phyloP scores from a whole-genome alignment of 345 rosid species.

The Durio zibethinus region DNA sequence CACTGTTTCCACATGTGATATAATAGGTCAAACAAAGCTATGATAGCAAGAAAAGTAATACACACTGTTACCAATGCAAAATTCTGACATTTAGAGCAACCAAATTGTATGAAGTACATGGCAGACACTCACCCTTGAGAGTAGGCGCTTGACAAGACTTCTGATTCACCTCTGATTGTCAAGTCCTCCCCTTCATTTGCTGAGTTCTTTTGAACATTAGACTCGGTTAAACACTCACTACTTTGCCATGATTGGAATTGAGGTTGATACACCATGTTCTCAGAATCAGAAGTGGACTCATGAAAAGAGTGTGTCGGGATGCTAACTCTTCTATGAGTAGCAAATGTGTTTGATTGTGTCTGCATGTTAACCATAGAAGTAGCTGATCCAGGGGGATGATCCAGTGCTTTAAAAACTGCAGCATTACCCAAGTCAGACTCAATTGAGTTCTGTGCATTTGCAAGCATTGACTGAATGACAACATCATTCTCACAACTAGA shows the following conservation, averaged over 20 bases:
- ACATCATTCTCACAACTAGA: slow-evolving; percentile 40
- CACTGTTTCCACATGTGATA: not conserved
- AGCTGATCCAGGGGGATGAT: slow-evolving; percentile 26
- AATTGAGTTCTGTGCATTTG: slow-evolving; percentile 35
- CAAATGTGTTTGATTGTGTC: slow-evolving; percentile 28
- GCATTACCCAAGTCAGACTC: slow-evolving; percentile 42
- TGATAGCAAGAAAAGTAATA: not conserved
- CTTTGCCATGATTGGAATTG: slow-evolving; percentile 46
- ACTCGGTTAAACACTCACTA: slow-evolving; percentile 30
- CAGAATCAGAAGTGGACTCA: slow-evolving; percentile 44
- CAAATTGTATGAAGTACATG: not conserved
- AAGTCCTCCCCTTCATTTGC: slow-evolving; percentile 32
- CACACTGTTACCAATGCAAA: not conserved
- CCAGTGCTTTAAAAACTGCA: slow-evolving; percentile 34
- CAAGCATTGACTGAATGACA: slow-evolving; percentile 31
- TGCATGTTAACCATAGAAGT: slow-evolving; percentile 33
- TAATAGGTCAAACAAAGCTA: not conserved
- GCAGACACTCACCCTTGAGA: slow-evolving; percentile 59
- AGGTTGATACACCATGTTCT: slow-evolving; percentile 41
- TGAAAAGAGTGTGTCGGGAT: slow-evolving; percentile 23
- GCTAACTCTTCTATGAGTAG: slow-evolving; percentile 35
- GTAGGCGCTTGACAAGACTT: slow-evolving; percentile 44
- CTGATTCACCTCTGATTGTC: slow-evolving; percentile 30
- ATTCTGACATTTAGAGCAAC: not conserved
- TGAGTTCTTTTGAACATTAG: slow-evolving; percentile 25